Conservation (phyloP, 2,329 filamentous ascomycete species). For the Penicillium sp. region DNA sequence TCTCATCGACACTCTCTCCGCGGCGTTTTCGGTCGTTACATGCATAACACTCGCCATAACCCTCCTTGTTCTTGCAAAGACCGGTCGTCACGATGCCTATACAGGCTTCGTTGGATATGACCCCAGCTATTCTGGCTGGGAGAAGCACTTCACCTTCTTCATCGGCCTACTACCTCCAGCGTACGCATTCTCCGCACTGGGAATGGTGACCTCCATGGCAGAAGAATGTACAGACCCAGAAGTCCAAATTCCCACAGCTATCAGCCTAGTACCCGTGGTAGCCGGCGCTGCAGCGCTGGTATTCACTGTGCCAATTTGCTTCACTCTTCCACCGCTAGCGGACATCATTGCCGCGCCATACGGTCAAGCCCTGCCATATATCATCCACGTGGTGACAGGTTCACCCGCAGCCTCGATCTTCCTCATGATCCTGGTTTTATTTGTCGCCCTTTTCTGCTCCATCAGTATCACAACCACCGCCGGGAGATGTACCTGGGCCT, state of each 20-base stretch:
- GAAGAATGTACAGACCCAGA: conserved; percentile 58
- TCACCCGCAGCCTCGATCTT: no score
- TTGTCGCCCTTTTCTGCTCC: conserved; percentile 54
- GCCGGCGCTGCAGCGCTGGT: conserved; percentile 53
- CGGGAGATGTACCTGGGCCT: conserved; percentile 49
- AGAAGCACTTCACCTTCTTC: conserved; percentile 58
- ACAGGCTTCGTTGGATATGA: neutral
- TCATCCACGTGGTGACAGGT: no score
- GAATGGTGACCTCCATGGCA: conserved; percentile 63
- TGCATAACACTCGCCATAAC: conserved; percentile 57
- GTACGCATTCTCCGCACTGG: conserved; percentile 60
- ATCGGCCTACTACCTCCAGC: conserved; percentile 61
- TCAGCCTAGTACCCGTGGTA: conserved; percentile 52
- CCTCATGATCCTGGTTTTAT: conserved; percentile 44
- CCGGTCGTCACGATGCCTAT: conserved; percentile 48
- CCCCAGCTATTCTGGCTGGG: conserved; percentile 54
- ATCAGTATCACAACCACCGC: conserved; percentile 56
- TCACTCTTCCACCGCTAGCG: no score
- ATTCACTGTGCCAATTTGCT: conserved; percentile 45
- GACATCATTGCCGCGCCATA: no score
- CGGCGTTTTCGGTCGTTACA: conserved; percentile 48
- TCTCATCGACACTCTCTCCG: conserved; percentile 56
- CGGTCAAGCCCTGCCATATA: no score
- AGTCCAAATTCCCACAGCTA: conserved; percentile 52
- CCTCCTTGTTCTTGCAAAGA: conserved; percentile 55